Base-by-base conservation (phyloP, 139 green algal genomes). In the Coccomyxa sp. region DNA sequence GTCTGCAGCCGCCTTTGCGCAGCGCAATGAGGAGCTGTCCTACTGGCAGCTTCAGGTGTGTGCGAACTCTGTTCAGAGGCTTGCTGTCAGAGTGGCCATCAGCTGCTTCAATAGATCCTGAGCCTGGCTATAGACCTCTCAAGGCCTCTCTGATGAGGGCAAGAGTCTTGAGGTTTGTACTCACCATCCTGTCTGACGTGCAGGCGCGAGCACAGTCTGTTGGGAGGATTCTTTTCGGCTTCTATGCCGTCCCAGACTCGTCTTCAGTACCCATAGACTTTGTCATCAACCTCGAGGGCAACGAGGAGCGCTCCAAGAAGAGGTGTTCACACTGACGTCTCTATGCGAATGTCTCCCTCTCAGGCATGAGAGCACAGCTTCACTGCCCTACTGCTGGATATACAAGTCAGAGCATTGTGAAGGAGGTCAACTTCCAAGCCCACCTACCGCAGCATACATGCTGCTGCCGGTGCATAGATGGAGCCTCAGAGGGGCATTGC, bases 1-100 rank as follows among this genome's bases (percentile, higher is more conserved):
- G 78, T 74, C 80, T 31, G 41, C 39, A 18, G 79, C 79, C 12
- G 35, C 73, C 1, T 82, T 85, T 70, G 80, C 79, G 0, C 68
- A 14, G 0, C 70, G 71, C n/a, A 72, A 73, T 14, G 89, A 93
- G 75, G n/a, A 31, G 22, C 54, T 92, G 0, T 87, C 50, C 76
- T 93, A 82, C 69, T 77, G 86, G 79, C 76, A 88, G 81, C 82
- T 92, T n/a, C 40, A 79, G 83, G 73, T 81, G 29, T 10, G 82
- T 8, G 7, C 0, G 3, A 37, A 68, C 70, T 29, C 70, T n/a
- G n/a, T n/a, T n/a, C n/a, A n/a, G n/a, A n/a, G n/a, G n/a, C n/a
- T n/a, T n/a, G n/a, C n/a, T n/a, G n/a, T n/a, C n/a, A n/a, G n/a
- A n/a, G n/a, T n/a, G n/a, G n/a, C n/a, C n/a, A n/a, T n/a, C n/a